Conservation (phyloP, 192 early-diverging fungal genomes). For the Diversispora epigaea region DNA sequence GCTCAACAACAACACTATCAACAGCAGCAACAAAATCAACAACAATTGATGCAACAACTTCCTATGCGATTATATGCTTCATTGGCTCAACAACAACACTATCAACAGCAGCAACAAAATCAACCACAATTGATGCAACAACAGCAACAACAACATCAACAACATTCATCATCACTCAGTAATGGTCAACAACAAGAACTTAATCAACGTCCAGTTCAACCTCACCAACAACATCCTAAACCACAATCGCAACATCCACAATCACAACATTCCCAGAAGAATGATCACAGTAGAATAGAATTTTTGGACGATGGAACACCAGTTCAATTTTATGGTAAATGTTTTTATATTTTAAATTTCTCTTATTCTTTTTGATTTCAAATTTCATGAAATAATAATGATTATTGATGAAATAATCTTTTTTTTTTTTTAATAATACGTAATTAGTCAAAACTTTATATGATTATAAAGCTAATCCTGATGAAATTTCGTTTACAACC, state of each 20-base stretch:
- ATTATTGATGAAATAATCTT: too few relatives aligned
- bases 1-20: not conserved
- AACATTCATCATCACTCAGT: not conserved
- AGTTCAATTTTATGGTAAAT: slow-evolving; percentile 43
- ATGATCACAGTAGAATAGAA: not conserved
- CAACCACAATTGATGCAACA: not conserved
- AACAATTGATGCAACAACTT: not conserved
- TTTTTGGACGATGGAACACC: slow-evolving; percentile 38
- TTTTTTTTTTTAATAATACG: slow-evolving; percentile 1
- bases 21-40: slow-evolving; percentile 3
- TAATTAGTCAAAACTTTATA: slow-evolving; percentile 42
- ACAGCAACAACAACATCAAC: too few relatives aligned
- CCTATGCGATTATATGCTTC: not conserved
- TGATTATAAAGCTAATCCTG: slow-evolving; percentile 50
- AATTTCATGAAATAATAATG: not conserved
- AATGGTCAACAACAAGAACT: not conserved
- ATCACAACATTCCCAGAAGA: not conserved
- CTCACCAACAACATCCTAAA: too few relatives aligned
- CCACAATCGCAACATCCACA: not conserved
- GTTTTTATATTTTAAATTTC: not conserved
- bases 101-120: not conserved
- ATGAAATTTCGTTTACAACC: slow-evolving; percentile 51
- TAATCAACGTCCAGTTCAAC: not conserved
- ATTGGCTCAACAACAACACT: not conserved
- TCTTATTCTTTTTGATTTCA: too few relatives aligned